Percentiles rank a stretch among this genome's conserved stretches.
Conservation (phyloP, 2,329 filamentous ascomycete genomes). For the Cordyceps tenuipes region DNA sequence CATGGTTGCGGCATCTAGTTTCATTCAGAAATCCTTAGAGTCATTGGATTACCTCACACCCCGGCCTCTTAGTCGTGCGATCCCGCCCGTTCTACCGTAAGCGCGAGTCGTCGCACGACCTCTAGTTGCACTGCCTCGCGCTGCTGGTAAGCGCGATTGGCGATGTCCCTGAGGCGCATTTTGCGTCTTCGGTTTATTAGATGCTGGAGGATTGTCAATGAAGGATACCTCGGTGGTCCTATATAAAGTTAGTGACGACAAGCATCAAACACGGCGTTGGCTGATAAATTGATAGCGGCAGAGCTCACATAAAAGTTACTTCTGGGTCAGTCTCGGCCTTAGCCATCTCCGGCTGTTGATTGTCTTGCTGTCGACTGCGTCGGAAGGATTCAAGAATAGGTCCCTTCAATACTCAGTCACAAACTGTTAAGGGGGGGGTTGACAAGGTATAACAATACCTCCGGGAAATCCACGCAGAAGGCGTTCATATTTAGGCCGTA, state of each 20-base stretch:
- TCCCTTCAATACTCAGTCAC: slow-evolving; percentile 41
- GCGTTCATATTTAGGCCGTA: slow-evolving; percentile 99
- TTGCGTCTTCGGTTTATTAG: slow-evolving; percentile 41
- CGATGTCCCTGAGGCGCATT: slow-evolving; percentile 34
- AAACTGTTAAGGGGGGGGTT: neutral
- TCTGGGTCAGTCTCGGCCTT: slow-evolving; percentile 47
- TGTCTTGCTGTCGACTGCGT: slow-evolving; percentile 51
- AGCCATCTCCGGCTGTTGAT: slow-evolving; percentile 25
- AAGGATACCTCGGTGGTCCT: slow-evolving; percentile 91
- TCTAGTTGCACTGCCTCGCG: slow-evolving; percentile 31
- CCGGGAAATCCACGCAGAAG: slow-evolving; percentile 95
- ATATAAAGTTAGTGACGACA: slow-evolving; percentile 16
- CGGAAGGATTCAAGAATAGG: slow-evolving; percentile 78
- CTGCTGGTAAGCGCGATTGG: slow-evolving; percentile 40
- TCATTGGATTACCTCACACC: slow-evolving; percentile 32
- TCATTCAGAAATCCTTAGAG: neutral
- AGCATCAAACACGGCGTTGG: neutral
- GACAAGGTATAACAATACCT: slow-evolving; percentile 47
- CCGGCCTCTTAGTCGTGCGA: slow-evolving; percentile 38
- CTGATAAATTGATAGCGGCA: neutral
- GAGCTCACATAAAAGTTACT: slow-evolving; percentile 71
- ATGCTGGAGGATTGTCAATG: slow-evolving; percentile 68
- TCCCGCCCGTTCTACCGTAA: slow-evolving; percentile 35
- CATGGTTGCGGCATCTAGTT: neutral
- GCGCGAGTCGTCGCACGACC: slow-evolving; percentile 21